Conservation (phyloP, 1,284 basidiomycete species). For the Heterobasidion annosum region DNA sequence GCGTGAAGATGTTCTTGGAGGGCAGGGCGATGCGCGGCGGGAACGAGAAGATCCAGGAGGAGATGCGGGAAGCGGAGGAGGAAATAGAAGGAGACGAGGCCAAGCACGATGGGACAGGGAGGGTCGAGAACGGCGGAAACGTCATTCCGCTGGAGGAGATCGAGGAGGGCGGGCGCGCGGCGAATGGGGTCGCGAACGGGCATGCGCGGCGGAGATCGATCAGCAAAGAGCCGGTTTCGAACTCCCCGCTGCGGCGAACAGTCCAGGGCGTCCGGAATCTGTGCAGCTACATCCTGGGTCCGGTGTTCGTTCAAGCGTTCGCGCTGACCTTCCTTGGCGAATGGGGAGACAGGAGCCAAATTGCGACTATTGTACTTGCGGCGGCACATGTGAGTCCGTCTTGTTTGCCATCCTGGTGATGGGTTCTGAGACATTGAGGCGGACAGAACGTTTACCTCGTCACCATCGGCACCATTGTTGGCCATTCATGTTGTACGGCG, state of each 20-base stretch:
- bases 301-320: constrained; percentile 94
- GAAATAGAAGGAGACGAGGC: constrained; percentile 74
- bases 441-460: constrained; percentile 70
- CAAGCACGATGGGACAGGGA: constrained; percentile 32
- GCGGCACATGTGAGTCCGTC: constrained; percentile 79
- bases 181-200: constrained; percentile 8
- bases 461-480: constrained; percentile 82
- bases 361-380: constrained; percentile 93
- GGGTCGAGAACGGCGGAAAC: constrained; percentile 20
- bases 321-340: constrained; percentile 94
- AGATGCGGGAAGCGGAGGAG: constrained; percentile 88
- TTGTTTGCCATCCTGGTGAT: constrained; percentile 2
- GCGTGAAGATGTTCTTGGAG: constrained; percentile 79
- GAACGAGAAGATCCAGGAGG: constrained; percentile 79
- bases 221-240: neutral
- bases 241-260: neutral
- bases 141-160: constrained; percentile 52
- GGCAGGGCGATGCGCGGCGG: constrained; percentile 69
- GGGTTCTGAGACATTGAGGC: neutral
- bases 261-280: constrained; percentile 75
- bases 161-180: constrained; percentile 42
- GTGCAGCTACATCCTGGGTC: constrained; percentile 77
- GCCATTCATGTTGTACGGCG: constrained; percentile 84
- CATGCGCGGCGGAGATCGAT: too few species aligned
- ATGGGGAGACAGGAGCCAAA: constrained; percentile 97